Evolutionary conservation across 345 rosid genomes (phyloP).

Genomic region (Excoecaria cochinchinensis): DNA sequence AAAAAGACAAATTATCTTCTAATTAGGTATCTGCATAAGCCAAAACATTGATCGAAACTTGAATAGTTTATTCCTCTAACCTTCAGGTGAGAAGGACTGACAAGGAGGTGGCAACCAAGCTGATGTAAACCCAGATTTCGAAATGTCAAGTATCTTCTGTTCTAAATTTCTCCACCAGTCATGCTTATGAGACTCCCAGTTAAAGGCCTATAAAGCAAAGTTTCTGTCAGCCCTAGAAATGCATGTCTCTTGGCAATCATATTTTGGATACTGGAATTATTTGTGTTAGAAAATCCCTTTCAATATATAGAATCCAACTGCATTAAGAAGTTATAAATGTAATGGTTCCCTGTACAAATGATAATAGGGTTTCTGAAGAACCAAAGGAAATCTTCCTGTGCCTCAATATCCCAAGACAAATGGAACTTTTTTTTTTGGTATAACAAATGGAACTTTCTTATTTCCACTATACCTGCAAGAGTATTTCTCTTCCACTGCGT

Average conservation of each 20-base stretch:
- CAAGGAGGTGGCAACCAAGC: conserved; percentile 86
- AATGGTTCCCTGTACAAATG: background rate
- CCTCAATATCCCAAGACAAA: background rate
- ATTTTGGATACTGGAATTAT: conserved; percentile 7
- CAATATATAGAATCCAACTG: no score
- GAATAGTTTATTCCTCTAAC: no score
- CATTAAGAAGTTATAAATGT: background rate
- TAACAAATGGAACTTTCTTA: background rate
- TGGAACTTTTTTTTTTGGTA: no score
- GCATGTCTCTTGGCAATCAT: conserved; percentile 12
- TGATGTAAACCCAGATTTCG: conserved; percentile 85
- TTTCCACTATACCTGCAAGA: conserved; percentile 56
- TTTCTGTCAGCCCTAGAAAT: conserved; percentile 15
- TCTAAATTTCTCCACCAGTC: conserved; percentile 92
- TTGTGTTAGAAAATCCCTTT: background rate
- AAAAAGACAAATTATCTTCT: background rate
- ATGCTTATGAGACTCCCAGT: conserved; percentile 91
- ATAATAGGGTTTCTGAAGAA: background rate
- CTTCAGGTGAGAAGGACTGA: conserved; percentile 79
- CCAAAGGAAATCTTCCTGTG: background rate
- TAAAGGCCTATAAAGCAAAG: conserved; percentile 58
- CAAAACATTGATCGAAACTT: conserved; percentile 13
- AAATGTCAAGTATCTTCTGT: conserved; percentile 60
- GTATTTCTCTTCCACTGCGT: conserved; percentile 72
- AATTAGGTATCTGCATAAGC: background rate